Base-by-base conservation (phyloP, 352 stramenopile species). In the Globisporangium perplexum region DNA sequence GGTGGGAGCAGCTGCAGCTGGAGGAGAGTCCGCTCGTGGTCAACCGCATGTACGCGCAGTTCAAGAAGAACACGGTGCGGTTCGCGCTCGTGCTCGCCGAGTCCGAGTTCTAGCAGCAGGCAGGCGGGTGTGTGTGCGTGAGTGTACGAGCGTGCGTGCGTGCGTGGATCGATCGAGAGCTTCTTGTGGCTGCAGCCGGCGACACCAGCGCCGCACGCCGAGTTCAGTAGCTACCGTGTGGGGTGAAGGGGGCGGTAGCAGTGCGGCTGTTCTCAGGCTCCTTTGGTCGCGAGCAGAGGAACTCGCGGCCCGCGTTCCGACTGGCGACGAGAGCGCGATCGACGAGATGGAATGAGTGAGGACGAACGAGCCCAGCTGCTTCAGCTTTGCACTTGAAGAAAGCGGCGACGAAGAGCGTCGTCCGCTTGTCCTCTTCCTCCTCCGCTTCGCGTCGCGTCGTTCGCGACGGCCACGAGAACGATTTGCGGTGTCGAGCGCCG, bases 41-140 rank as follows among this genome's bases (percentile, higher is more conserved):
- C 18, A 88, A 77, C 57, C 80, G 83, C 38, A 88, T 93, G 74
- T 93, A 90, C 57, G 83, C 80, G 12, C 67, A 66, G 24, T 93
- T 91, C 53, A 74, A 76, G 50, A 86, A 81, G 55, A 73, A 83
- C 38, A 91, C 77, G 18, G 80, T 93, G 24, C 74, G 83, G 5
- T 93, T 91, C 47, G 80, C 83, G 12, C 53, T 89, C 26, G 71
- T 75, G 20, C 47, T 93, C 41, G 75, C 68, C 6, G 80, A 91
- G 50, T 86, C 83, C 5, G 83, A 93, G 50, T 93, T 93, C 39
- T 92, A 65, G 26, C 11, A 15, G 30, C n/a, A n/a, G n/a, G n/a
- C n/a, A n/a, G n/a, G n/a, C n/a, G n/a, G n/a, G n/a, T n/a, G n/a
- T n/a, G n/a, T n/a, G n/a, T n/a, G 7, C 15, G 30, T 3, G 11